Base-by-base conservation (phyloP, 2,329 filamentous ascomycete species). In the Fusarium illudens region DNA sequence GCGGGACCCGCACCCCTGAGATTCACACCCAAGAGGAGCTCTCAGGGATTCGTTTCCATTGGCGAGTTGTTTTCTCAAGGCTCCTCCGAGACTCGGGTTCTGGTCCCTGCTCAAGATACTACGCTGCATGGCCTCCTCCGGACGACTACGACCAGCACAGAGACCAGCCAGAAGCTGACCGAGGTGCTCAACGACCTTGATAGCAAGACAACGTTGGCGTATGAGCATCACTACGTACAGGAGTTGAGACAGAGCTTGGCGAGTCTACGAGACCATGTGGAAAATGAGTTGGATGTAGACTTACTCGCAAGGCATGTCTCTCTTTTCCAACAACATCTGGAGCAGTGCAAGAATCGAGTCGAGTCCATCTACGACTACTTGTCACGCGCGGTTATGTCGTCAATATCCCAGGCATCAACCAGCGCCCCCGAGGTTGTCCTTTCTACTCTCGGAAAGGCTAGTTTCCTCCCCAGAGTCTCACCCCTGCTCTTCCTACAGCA, bases 401-500 rank as follows among this genome's bases (percentile, higher is more conserved):
- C 52, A 2, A 19, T 17, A 30, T 12, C 20, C 3, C 32, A n/a
- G 2, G 4, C 34, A 7, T 15, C 13, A 42, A 34, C 33, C 64
- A 68, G 6, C 3, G 30, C 49, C 9, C 30, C 34, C 3, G n/a
- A 37, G 1, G 8, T 2, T 2, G 34, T 49, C 17, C 6, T 59
- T 1, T 13, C 3, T 17, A 51, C 59, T 4, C 17, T 63, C 1
- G 6, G 7, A 4, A 52, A 58, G 2, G 33, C 70, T 5, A 19
- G n/a, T 2, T 61, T 53, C 11, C 10, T 44, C 10, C 75, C 79
- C 0, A 71, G 79, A 11, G 12, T 81, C 1, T 77, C 75, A 0
- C 76, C 78, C 0, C 22, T 67, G 0, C 76, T 81, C 13, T 73
- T 83, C 34, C 67, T 83, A 0, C 72, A 75, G 27, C 77, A 74